phyloP scores from a whole-genome alignment of 1,284 basidiomycete genomes.

The Singerocomus inundabilis region DNA sequence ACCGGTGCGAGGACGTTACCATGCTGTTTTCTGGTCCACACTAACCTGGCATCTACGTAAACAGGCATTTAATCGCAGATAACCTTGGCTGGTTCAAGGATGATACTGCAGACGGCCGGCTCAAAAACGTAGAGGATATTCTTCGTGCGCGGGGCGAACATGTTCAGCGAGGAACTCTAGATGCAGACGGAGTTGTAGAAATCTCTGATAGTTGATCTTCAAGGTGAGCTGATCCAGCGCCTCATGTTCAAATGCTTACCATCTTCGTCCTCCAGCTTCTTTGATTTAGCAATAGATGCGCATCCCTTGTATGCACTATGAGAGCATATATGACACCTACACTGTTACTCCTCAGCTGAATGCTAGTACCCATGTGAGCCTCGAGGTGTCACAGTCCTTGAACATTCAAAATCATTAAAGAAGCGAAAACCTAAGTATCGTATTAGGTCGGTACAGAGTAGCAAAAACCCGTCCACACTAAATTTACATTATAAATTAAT shows the following conservation, averaged over 20 bases:
- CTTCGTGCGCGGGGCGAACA: slow-evolving; percentile 74
- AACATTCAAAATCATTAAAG: neutral
- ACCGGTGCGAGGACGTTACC: slow-evolving; percentile 54
- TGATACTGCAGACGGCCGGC: slow-evolving; percentile 66
- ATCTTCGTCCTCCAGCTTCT: neutral
- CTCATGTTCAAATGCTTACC: neutral
- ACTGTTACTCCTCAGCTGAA: neutral
- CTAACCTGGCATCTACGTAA: neutral
- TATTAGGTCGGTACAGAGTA: neutral
- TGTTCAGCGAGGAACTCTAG: slow-evolving; percentile 58
- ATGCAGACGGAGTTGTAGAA: slow-evolving; percentile 43
- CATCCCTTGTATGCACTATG: neutral
- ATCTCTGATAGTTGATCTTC: slow-evolving; percentile 26
- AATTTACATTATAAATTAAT: neutral
- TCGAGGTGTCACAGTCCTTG: too few species aligned
- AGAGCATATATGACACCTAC: slow-evolving; percentile 15
- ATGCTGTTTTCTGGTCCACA: neutral
- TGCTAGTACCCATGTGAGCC: neutral
- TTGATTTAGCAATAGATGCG: neutral
- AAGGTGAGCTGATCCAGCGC: slow-evolving; percentile 11
- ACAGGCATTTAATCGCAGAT: slow-evolving; percentile 86
- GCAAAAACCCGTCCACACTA: neutral
- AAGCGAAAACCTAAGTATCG: neutral
- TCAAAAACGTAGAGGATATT: slow-evolving; percentile 81
- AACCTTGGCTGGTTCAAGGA: slow-evolving; percentile 93